Evolutionary conservation across 768 basidiomycete species (phyloP).

Genomic region (Cyathus striatus): DNA sequence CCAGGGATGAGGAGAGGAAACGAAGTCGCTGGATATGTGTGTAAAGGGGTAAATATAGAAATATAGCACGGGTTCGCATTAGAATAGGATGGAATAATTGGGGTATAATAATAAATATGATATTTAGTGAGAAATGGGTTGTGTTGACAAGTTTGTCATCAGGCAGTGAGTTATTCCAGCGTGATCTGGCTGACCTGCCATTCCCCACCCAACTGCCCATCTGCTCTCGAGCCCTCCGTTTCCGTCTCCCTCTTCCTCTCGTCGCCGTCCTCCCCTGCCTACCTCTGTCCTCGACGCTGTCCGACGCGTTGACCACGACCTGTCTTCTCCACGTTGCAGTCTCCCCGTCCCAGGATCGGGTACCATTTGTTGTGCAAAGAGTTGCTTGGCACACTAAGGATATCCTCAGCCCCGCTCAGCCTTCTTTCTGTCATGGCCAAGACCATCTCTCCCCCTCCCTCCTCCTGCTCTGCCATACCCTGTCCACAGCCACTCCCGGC

Average conservation of each 20-base stretch:
- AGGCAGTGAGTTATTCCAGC: too few species aligned
- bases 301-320: too few species aligned
- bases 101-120: too few species aligned
- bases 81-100: conserved; percentile 7
- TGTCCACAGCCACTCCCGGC: conserved; percentile 1
- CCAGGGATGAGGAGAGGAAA: conserved; percentile 54
- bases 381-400: conserved; percentile 30
- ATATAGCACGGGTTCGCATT: not conserved
- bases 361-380: not conserved
- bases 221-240: conserved; percentile 9
- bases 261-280: too few species aligned
- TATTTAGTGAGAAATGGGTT: too few species aligned
- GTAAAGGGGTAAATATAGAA: conserved; percentile 8
- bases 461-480: conserved; percentile 11
- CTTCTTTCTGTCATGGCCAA: conserved; percentile 45
- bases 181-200: too few species aligned
- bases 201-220: too few species aligned
- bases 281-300: too few species aligned
- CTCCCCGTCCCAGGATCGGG: not conserved
- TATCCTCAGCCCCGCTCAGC: conserved; percentile 23
- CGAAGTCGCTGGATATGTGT: conserved; percentile 28
- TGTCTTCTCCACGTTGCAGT: too few species aligned
- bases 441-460: conserved; percentile 35
- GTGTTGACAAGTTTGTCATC: not conserved
- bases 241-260: conserved; percentile 17